phyloP scores from a whole-genome alignment of 1,284 basidiomycete genomes.

The Sanghuangporus weigelae region DNA sequence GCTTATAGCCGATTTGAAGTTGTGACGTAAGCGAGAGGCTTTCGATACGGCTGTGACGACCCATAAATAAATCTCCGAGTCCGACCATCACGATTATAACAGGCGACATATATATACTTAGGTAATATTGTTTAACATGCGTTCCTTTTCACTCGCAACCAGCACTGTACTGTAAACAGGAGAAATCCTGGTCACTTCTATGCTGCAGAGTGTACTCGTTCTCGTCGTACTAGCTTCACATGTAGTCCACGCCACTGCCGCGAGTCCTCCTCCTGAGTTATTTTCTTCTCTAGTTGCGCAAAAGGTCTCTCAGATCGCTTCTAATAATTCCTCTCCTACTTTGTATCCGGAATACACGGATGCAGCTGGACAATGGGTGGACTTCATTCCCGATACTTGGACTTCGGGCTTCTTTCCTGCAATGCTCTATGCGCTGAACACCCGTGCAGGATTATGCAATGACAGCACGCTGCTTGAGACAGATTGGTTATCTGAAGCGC shows the following conservation, averaged over 20 bases:
- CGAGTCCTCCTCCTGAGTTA: conserved; percentile 13
- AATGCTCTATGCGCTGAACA: conserved; percentile 22
- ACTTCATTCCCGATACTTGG: conserved; percentile 22
- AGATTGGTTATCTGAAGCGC: conserved; percentile 20
- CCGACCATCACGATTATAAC: too few species aligned
- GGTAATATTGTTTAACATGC: too few species aligned
- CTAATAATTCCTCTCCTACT: conserved; percentile 10
- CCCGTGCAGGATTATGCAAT: conserved; percentile 19
- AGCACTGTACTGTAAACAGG: too few species aligned
- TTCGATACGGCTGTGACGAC: too few species aligned
- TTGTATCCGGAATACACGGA: conserved; percentile 22
- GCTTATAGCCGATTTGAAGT: too few species aligned
- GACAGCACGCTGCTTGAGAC: conserved; percentile 25
- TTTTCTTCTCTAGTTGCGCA: conserved; percentile 19
- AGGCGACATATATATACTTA: too few species aligned
- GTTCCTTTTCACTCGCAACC: too few species aligned
- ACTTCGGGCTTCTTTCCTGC: conserved; percentile 23
- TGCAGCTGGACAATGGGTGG: conserved; percentile 19
- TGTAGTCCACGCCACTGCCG: background rate
- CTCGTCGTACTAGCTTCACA: background rate
- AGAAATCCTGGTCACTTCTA: background rate
- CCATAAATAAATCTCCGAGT: too few species aligned
- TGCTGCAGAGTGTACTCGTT: background rate
- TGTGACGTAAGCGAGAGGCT: too few species aligned
- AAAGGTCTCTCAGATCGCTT: conserved; percentile 18